Conservation (phyloP, 2,329 filamentous ascomycete species). For the Septoria petroselini region DNA sequence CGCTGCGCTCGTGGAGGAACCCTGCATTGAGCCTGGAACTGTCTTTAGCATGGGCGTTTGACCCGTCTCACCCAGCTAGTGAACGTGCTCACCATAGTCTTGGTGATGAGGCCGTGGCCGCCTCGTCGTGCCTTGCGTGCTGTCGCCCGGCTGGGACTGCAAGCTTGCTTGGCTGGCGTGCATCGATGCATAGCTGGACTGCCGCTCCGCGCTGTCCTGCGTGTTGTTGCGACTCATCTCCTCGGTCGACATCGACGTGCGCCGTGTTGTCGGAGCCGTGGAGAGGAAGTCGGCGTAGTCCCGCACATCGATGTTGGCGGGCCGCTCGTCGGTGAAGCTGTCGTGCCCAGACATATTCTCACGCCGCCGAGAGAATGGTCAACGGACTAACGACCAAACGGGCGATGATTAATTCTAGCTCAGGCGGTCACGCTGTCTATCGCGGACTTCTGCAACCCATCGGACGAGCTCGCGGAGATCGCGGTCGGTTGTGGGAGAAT, state of each 20-base stretch:
- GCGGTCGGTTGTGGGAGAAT: background rate
- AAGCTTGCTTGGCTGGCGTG: constrained; percentile 31
- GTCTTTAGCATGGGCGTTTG: constrained; percentile 13
- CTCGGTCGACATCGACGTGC: constrained; percentile 27
- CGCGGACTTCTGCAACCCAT: constrained; percentile 1
- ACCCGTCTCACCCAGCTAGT: background rate
- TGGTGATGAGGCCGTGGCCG: constrained; percentile 28
- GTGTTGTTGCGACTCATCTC: constrained; percentile 24
- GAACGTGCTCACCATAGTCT: constrained; percentile 30
- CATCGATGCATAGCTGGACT: constrained; percentile 26
- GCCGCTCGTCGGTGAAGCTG: constrained; percentile 5
- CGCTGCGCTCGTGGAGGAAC: constrained; percentile 20
- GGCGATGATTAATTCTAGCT: background rate
- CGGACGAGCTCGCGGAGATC: background rate
- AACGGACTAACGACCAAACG: constrained; percentile 7
- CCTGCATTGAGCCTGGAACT: constrained; percentile 28
- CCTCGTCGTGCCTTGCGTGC: constrained; percentile 16
- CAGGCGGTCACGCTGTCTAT: background rate
- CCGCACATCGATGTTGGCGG: constrained; percentile 16
- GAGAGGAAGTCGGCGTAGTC: constrained; percentile 23
- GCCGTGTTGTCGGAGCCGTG: constrained; percentile 25
- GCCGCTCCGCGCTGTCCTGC: constrained; percentile 15
- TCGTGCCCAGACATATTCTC: constrained; percentile 7
- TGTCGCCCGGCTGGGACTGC: constrained; percentile 21
- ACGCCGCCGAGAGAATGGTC: constrained; percentile 1